Percentiles rank a stretch among this genome's conserved stretches.
phyloP scores from a whole-genome alignment of 2,329 filamentous ascomycete species.

The Exophiala bonariae region DNA sequence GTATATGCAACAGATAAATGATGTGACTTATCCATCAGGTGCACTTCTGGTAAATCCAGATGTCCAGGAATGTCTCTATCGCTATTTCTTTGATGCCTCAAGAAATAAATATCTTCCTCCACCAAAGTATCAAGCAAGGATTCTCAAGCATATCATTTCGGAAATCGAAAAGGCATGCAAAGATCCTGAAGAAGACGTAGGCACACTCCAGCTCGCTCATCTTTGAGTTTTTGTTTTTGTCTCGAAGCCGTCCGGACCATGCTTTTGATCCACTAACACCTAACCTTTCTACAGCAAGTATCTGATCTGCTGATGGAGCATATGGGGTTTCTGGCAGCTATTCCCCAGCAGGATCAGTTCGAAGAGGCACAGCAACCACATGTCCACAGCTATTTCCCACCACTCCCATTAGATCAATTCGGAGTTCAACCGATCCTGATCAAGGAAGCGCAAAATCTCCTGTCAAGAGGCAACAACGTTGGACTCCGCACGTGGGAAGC shows the following conservation, averaged over 20 bases:
- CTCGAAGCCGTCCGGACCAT: constrained; percentile 8
- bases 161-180: constrained; percentile 72
- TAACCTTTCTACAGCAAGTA: constrained; percentile 63
- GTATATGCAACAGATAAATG: constrained; percentile 74
- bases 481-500: constrained; percentile 72
- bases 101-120: constrained; percentile 51
- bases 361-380: constrained; percentile 61
- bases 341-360: constrained; percentile 63
- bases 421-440: constrained; percentile 23
- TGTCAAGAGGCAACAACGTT: constrained; percentile 51
- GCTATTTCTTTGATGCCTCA: constrained; percentile 60
- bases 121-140: constrained; percentile 66
- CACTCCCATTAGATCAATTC: constrained; percentile 15
- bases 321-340: constrained; percentile 65
- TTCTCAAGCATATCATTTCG: constrained; percentile 71
- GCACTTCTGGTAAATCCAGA: constrained; percentile 58
- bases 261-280: constrained; percentile 11
- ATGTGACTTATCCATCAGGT: constrained; percentile 64
- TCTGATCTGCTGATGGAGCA: constrained; percentile 75
- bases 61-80: constrained; percentile 68
- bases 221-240: not conserved
- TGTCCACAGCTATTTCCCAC: constrained; percentile 25
- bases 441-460: constrained; percentile 26
- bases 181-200: constrained; percentile 78
- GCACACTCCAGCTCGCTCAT: constrained; percentile 24